Evolutionary conservation across 345 rosid genomes (phyloP), one percentile per base, ranked within the genome.

Genomic region (Pistacia vera): DNA sequence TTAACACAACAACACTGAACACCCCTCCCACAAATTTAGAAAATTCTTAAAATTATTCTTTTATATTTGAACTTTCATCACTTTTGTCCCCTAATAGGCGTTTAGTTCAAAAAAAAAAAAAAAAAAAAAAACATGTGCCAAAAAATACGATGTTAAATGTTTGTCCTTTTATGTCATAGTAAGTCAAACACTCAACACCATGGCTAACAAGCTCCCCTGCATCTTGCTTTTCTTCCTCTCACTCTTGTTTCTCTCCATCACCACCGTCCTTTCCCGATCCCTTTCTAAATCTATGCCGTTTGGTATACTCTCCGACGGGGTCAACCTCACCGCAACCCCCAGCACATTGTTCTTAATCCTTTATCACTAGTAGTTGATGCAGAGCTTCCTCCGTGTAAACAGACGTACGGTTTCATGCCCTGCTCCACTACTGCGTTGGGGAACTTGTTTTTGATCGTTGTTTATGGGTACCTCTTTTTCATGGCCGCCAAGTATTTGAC

Each of bases 381-480:
- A 63, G 86, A 81, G 30, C 77, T 92, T 22, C 49, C 22, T 22
- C 22, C 60, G 2, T 96, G 99, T 75, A 97, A 93, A 57, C 90
- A 90, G 91, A 86, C 98, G 1, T 95, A 95, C 51, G 99, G 99
- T 2, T 95, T 95, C 84, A 57, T 95, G 90, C 99, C 99, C 10
- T 95, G 99, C 78, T 90, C 98, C 13, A 83, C 87, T 30, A 90
- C 99, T 0, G 89, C 74, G 41, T 49, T 88, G 5, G 97, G 99
- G 0, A 93, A 95, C 85, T 46, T 88, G 78, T 95, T 95, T 70
- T 59, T 95, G 79, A 95, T 95, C 6, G 0, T 92, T 20, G 97
- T 90, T 1, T 95, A 95, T 75, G 97, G 98, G 0, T 85, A 82
- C 83, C 84, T 93, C 13, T 93, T 95, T 97, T 93, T 58, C 83